Evolutionary conservation across 129 eudicot genomes (phyloP).

Genomic region (Tagetes patula): DNA sequence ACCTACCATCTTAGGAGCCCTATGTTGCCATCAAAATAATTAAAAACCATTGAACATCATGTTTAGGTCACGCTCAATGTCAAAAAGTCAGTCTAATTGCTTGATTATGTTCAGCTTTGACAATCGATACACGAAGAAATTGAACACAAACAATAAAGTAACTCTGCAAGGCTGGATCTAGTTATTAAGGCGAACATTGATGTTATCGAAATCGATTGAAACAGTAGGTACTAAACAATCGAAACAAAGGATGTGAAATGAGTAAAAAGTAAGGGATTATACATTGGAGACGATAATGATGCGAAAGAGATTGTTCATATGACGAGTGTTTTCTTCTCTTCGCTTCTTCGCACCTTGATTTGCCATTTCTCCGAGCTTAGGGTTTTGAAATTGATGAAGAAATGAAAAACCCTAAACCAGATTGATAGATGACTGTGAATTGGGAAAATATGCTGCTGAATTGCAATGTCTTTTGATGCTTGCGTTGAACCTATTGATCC

Average conservation of each 20-base stretch:
- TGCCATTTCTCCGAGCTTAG: constrained; percentile 46
- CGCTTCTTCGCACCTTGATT: constrained; percentile 98
- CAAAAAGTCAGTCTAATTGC: not conserved
- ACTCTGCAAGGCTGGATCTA: not conserved
- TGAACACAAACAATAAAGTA: not conserved
- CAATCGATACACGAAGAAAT: not conserved
- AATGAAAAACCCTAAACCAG: not conserved
- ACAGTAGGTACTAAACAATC: not conserved
- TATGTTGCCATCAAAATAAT: not conserved
- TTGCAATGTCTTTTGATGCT: not conserved
- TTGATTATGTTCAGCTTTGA: too few relatives aligned
- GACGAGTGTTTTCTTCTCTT: constrained; percentile 82
- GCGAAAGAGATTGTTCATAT: constrained; percentile 69
- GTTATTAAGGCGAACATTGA: not conserved
- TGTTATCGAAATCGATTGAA: constrained; percentile 12
- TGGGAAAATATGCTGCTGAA: not conserved
- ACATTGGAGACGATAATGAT: constrained; percentile 76
- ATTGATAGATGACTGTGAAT: not conserved
- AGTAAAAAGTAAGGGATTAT: constrained; percentile 6
- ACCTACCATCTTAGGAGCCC: not conserved
- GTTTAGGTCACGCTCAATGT: not conserved
- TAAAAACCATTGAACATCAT: not conserved
- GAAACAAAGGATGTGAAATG: not conserved
- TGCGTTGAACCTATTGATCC: not conserved
- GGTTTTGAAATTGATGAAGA: too few relatives aligned